phyloP scores from a whole-genome alignment of 345 rosid species.

The Eucalyptus shirleyi region DNA sequence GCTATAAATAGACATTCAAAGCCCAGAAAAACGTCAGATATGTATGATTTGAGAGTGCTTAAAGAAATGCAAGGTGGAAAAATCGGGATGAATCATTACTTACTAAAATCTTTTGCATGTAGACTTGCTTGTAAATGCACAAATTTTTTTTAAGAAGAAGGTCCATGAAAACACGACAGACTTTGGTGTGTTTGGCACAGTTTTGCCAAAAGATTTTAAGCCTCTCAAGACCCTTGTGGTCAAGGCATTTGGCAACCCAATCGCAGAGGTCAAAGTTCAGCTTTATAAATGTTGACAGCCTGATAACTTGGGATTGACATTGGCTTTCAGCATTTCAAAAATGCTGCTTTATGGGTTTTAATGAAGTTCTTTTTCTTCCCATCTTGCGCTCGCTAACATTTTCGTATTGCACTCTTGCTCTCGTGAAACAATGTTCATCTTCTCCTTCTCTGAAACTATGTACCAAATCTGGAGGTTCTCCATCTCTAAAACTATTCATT shows the following conservation, averaged over 20 bases:
- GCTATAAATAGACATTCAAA: not conserved
- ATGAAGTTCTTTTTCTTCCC: not conserved
- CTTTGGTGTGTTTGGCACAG: not conserved
- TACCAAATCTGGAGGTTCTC: not conserved
- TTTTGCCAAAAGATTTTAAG: not conserved
- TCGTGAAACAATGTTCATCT: not conserved
- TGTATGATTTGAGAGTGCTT: not conserved
- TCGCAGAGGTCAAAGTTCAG: not conserved
- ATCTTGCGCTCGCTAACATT: not conserved
- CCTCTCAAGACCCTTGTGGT: not conserved
- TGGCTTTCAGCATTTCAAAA: not conserved
- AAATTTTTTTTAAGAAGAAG: not conserved
- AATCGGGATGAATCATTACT: not conserved
- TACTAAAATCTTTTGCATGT: not conserved
- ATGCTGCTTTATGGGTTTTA: not conserved
- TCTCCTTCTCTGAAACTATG: not conserved
- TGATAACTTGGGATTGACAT: not conserved
- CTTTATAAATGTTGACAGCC: not conserved
- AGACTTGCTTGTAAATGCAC: not conserved
- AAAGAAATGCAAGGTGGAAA: not conserved
- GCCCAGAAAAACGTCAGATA: not conserved
- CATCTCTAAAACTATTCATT: not conserved
- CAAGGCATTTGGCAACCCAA: not conserved
- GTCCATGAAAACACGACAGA: not conserved
- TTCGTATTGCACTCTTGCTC: not conserved